phyloP scores from a whole-genome alignment of 2,329 filamentous ascomycete genomes.

The Pseudocercospora fuligena region DNA sequence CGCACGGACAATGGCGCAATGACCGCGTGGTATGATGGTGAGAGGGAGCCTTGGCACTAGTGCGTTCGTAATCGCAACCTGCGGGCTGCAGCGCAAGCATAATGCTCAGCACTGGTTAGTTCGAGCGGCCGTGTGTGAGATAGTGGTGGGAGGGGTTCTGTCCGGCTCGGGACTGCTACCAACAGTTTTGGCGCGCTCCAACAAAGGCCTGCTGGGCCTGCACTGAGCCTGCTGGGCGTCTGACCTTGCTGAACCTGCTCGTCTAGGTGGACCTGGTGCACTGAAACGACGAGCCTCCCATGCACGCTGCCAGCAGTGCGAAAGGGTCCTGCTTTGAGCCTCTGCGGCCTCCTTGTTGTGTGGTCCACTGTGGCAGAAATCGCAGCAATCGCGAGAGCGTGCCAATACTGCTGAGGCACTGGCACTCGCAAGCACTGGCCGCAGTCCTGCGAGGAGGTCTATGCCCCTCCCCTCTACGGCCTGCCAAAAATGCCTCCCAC shows the following conservation, averaged over 20 bases:
- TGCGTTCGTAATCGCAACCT: constrained; percentile 11
- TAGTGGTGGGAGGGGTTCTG: constrained; percentile 10
- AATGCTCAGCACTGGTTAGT: neutral
- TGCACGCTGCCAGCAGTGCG: neutral
- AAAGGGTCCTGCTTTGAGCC: neutral
- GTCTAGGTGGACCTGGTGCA: neutral
- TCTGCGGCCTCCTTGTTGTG: neutral
- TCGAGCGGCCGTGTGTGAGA: neutral
- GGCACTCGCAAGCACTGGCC: neutral
- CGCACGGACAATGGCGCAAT: constrained; percentile 35
- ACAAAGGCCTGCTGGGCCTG: neutral
- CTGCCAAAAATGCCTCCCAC: neutral
- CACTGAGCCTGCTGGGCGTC: neutral
- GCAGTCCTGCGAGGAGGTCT: no score
- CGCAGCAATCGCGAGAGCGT: constrained; percentile 1
- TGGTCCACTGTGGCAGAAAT: constrained; percentile 4
- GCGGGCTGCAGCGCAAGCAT: neutral
- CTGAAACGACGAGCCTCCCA: constrained; percentile 15
- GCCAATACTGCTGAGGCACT: constrained; percentile 1
- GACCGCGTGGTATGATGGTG: constrained; percentile 27
- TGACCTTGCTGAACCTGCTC: neutral
- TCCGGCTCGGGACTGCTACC: neutral
- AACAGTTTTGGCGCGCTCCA: neutral
- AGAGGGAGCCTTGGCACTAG: constrained; percentile 12
- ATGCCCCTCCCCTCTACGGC: no score